These are phyloP conservation scores for Phaeosphaeriaceae sp. DNA, from an alignment of 2,329 filamentous ascomycete species.

Conservation along the genomic window DNA sequence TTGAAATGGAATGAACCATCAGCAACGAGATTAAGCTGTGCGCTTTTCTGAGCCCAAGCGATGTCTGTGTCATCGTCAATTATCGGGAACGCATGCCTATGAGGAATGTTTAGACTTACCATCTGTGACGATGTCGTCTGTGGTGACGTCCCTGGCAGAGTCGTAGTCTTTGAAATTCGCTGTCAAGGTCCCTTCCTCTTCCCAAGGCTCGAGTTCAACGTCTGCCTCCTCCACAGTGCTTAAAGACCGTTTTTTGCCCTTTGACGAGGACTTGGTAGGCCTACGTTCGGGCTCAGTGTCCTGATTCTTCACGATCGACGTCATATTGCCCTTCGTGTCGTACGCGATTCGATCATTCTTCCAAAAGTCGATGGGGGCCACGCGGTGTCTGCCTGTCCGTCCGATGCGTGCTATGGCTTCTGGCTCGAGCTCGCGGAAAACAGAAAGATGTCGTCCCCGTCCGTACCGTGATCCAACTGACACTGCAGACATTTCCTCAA, in stretches of 20 bases:
- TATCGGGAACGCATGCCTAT: background rate
- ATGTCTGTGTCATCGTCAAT: slow-evolving; percentile 56
- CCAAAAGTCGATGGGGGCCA: slow-evolving; percentile 85
- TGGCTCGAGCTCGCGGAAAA: slow-evolving; percentile 43
- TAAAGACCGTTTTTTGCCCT: slow-evolving; percentile 37
- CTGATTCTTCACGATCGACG: slow-evolving; percentile 78
- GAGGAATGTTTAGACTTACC: slow-evolving; percentile 35
- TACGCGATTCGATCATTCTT: slow-evolving; percentile 80
- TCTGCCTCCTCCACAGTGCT: slow-evolving; percentile 59
- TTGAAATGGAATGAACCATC: slow-evolving; percentile 83
- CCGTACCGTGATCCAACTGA: slow-evolving; percentile 41
- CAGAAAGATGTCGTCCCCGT: slow-evolving; percentile 43
- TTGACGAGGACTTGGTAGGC: slow-evolving; percentile 38
- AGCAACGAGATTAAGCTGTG: slow-evolving; percentile 64
- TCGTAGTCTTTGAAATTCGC: slow-evolving; percentile 72
- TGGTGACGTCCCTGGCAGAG: slow-evolving; percentile 62
- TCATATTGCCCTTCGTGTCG: slow-evolving; percentile 71
- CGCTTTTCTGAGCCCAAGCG: slow-evolving; percentile 64
- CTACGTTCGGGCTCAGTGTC: slow-evolving; percentile 56
- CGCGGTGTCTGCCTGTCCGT: slow-evolving; percentile 79
- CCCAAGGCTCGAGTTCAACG: slow-evolving; percentile 72
- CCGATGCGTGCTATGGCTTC: slow-evolving; percentile 34
- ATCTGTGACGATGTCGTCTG: slow-evolving; percentile 58
- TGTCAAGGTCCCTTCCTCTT: slow-evolving; percentile 68
- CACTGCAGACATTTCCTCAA: slow-evolving; percentile 42